Evolutionary conservation across 768 basidiomycete genomes (phyloP).

Genomic region (Fomitopsis serialis): DNA sequence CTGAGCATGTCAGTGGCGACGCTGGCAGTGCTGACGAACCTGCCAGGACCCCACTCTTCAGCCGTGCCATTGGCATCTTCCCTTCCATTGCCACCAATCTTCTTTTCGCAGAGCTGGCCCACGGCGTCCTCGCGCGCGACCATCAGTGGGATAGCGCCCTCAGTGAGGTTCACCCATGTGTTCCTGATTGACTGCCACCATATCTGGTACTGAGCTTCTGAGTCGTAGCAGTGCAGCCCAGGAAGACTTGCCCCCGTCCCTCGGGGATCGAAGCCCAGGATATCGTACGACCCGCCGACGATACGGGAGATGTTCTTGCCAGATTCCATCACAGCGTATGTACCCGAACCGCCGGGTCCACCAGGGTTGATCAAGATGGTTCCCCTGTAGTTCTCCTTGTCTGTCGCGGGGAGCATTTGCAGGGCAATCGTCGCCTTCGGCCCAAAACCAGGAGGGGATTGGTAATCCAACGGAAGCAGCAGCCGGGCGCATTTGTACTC

Average conservation of each 20-base stretch:
- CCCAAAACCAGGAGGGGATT: constrained; percentile 9
- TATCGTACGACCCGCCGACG: constrained; percentile 10
- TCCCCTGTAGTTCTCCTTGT: constrained; percentile 8
- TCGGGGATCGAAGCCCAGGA: constrained; percentile 16
- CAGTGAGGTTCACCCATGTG: constrained; percentile 7
- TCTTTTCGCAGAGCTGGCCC: constrained; percentile 6
- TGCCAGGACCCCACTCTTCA: constrained; percentile 11
- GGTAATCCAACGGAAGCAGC: constrained; percentile 14
- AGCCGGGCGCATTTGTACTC: constrained; percentile 12
- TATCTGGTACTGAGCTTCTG: constrained; percentile 4
- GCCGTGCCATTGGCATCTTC: background rate
- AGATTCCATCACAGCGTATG: background rate
- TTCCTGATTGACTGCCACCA: constrained; percentile 6
- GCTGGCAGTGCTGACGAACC: constrained; percentile 20
- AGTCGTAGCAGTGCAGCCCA: constrained; percentile 7
- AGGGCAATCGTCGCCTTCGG: constrained; percentile 13
- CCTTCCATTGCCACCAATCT: constrained; percentile 7
- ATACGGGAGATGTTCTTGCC: constrained; percentile 11
- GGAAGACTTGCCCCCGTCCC: constrained; percentile 14
- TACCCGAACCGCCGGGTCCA: constrained; percentile 14
- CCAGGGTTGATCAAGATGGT: constrained; percentile 15
- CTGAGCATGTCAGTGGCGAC: constrained; percentile 26
- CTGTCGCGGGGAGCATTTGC: constrained; percentile 11
- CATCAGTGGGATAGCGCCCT: background rate
- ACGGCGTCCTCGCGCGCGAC: constrained; percentile 1